Evolutionary conservation across 768 basidiomycete genomes (phyloP), one percentile per base, ranked within the genome.

Genomic region (Dioszegia crocea): DNA sequence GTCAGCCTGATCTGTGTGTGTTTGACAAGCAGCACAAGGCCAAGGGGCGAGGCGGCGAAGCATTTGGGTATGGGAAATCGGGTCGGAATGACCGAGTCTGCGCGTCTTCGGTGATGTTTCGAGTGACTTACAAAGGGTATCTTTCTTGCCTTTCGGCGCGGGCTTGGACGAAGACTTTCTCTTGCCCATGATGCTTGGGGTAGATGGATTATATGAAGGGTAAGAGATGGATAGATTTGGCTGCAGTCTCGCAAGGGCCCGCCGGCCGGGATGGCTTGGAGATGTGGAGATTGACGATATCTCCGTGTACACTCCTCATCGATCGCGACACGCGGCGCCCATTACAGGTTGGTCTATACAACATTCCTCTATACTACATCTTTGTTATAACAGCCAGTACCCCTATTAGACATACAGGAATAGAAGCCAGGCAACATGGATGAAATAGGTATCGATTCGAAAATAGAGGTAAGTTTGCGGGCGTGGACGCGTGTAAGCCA

Each of bases 381-480:
- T 33, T 6, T 14, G 33, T 14, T 33, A 33, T 14, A 24, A n/a
- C n/a, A n/a, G n/a, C n/a, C n/a, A n/a, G n/a, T n/a, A n/a, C 27
- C 5, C 4, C 17, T 51, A 10, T 30, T 16, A 27, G 12, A 38
- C 49, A 23, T 3, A 12, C 31, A 50, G 1, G n/a, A 3, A 5
- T 14, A 53, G 30, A 12, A 23, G 12, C 21, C 26, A 43, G 19
- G 39, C 52, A 70, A 64, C 78, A 94, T 94, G 91, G 88, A 91
- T 75, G 87, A 91, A 81, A 83, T 90, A 72, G 88, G 88, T 57
- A 92, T 92, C 71, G 86, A 89, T 71, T 83, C 89, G 19, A 83
- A 85, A 76, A 85, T 84, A 76, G 85, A 86, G 81, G 91, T 89
- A 56, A 70, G 84, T 79, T 55, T n/a, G 60, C 53, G 30, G 4